These are phyloP conservation scores for Dothideomycetes sp. DNA, from an alignment of 2,329 filamentous ascomycete species.

Conservation along the genomic window DNA sequence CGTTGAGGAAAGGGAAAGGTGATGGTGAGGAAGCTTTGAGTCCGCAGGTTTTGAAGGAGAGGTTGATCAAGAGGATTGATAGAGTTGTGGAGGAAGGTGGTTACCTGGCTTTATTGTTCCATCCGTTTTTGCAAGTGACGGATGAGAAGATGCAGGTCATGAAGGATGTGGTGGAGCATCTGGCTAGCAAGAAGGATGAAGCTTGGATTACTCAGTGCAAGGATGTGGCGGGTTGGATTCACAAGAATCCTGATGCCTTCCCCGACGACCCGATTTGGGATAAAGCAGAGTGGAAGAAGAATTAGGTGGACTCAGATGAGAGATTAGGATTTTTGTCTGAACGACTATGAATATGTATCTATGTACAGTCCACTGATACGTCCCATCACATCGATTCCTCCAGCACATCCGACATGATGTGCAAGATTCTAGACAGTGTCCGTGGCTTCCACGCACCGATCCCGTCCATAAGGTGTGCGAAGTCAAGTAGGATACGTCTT, in stretches of 20 bases:
- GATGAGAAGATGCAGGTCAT: conserved; percentile 22
- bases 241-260: conserved; percentile 19
- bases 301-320: conserved; percentile 5
- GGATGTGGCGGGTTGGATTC: conserved; percentile 23
- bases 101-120: conserved; percentile 25
- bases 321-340: no score
- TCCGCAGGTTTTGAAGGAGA: conserved; percentile 18
- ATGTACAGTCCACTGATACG: no score
- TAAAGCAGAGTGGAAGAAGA: conserved; percentile 24
- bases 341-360: no score
- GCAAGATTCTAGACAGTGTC: conserved; percentile 43
- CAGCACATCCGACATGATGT: conserved; percentile 46
- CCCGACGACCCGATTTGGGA: conserved; percentile 25
- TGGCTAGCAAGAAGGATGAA: conserved; percentile 20
- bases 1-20: conserved; percentile 22
- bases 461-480: conserved; percentile 44
- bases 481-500: conserved; percentile 43
- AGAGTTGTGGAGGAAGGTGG: conserved; percentile 21
- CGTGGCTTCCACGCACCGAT: conserved; percentile 43
- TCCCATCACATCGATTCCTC: conserved; percentile 23
- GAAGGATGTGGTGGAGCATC: conserved; percentile 21
- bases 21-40: conserved; percentile 18
- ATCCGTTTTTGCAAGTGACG: conserved; percentile 24
- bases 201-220: conserved; percentile 25
- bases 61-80: conserved; percentile 22